Percentiles rank a stretch among this genome's conserved stretches.
Conservation (phyloP, 805 yeast genomes). For the Starmera pachycereana region DNA sequence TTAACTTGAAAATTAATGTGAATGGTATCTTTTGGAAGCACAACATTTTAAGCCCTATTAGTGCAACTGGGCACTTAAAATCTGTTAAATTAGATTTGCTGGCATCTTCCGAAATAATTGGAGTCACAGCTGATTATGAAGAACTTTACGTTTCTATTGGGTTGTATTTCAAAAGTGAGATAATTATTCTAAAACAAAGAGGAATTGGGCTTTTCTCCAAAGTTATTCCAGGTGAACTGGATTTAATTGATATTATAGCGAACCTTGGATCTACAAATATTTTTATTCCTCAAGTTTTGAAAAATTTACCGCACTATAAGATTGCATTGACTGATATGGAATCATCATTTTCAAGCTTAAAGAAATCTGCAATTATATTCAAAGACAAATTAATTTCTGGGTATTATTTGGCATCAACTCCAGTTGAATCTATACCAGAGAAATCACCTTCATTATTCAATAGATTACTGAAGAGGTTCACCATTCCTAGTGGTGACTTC, state of each 20-base stretch:
- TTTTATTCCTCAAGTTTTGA: not conserved
- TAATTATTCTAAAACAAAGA: not conserved
- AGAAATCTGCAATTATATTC: not conserved
- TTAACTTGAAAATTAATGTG: not conserved
- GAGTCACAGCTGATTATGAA: not conserved
- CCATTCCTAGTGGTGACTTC: not conserved
- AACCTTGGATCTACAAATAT: not conserved
- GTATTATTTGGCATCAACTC: too few species aligned
- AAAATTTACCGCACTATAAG: not conserved
- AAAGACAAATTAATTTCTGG: not conserved
- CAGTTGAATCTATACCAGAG: too few species aligned
- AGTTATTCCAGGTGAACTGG: not conserved
- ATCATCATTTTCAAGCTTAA: not conserved
- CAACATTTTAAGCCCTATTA: not conserved
- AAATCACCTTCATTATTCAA: too few species aligned
- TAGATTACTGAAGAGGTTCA: not conserved
- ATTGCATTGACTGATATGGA: not conserved
- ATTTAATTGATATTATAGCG: not conserved
- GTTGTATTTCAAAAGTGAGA: not conserved
- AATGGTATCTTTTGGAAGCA: not conserved
- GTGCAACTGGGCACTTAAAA: not conserved
- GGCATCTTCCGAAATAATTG: not conserved
- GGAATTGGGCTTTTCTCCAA: not conserved
- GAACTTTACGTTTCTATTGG: not conserved
- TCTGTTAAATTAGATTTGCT: not conserved